A percentile compares a stretch with the other conserved stretches of the same genome.
Evolutionary conservation across 2,329 filamentous ascomycete genomes (phyloP).

Genomic region (Nemania bipapillata): DNA sequence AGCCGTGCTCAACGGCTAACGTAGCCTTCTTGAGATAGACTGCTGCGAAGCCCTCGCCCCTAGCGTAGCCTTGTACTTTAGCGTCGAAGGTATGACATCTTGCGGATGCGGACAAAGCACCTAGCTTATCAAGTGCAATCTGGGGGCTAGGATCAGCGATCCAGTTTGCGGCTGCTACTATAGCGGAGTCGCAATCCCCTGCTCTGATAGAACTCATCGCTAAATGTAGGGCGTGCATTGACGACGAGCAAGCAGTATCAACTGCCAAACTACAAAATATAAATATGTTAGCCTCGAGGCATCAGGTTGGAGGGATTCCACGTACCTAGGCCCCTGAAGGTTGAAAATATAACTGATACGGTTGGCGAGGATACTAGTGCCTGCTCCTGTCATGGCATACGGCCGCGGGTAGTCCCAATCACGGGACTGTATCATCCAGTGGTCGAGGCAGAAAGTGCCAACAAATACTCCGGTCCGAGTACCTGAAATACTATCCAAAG

Average conservation of each 20-base stretch:
- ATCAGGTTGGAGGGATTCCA: not conserved
- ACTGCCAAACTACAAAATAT: slow-evolving; percentile 52
- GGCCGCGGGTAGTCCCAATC: slow-evolving; percentile 38
- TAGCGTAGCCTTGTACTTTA: slow-evolving; percentile 39
- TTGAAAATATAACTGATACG: slow-evolving; percentile 49
- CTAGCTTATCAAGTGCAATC: slow-evolving; percentile 40
- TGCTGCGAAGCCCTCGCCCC: slow-evolving; percentile 38
- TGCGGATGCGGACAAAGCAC: slow-evolving; percentile 27
- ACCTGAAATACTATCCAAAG: slow-evolving; percentile 37
- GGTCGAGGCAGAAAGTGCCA: slow-evolving; percentile 45
- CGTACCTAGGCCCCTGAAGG: slow-evolving; percentile 51
- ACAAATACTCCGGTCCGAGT: slow-evolving; percentile 49
- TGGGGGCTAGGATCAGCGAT: slow-evolving; percentile 43
- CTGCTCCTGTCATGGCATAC: slow-evolving; percentile 34
- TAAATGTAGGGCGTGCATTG: slow-evolving; percentile 49
- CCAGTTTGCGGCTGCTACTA: slow-evolving; percentile 47
- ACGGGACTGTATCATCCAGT: slow-evolving; percentile 37
- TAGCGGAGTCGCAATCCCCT: slow-evolving; percentile 44
- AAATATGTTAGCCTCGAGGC: too few species aligned
- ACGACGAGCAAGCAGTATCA: slow-evolving; percentile 54
- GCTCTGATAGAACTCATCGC: slow-evolving; percentile 36
- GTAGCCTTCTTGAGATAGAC: slow-evolving; percentile 41
- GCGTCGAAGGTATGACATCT: slow-evolving; percentile 40
- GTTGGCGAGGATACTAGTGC: slow-evolving; percentile 37
- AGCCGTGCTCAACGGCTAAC: slow-evolving; percentile 19